Evolutionary conservation across 2,329 filamentous ascomycete species (phyloP).

Genomic region (Aspergillus awamori): DNA sequence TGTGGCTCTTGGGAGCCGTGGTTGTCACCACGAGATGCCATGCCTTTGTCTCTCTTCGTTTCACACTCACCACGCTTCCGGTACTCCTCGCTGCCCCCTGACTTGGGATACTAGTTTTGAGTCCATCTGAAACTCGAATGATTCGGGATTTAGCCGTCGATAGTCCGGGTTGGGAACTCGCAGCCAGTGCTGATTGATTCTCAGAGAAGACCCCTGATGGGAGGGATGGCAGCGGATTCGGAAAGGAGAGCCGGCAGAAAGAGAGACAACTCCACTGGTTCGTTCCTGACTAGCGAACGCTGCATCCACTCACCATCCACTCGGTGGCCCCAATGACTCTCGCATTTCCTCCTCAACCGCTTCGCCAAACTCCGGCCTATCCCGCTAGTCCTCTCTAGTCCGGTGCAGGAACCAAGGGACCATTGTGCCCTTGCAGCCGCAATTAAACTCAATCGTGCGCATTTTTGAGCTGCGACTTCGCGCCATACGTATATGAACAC

Average conservation of each 20-base stretch:
- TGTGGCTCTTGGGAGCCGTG: background rate
- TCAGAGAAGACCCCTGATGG: background rate
- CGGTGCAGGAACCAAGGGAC: slow-evolving; percentile 3
- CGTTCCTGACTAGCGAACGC: slow-evolving; percentile 2
- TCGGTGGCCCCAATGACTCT: background rate
- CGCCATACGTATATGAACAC: background rate
- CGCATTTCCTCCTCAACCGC: too few species aligned
- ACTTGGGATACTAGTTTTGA: background rate
- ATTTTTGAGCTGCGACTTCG: background rate
- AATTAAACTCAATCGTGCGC: slow-evolving; percentile 3
- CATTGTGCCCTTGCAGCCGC: slow-evolving; percentile 1
- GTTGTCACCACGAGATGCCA: background rate
- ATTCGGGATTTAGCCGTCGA: background rate
- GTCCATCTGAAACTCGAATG: background rate
- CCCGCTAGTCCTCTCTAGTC: slow-evolving; percentile 1
- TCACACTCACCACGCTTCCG: background rate
- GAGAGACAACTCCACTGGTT: background rate
- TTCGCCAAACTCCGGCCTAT: background rate
- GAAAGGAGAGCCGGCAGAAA: background rate
- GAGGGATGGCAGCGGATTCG: background rate
- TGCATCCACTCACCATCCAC: background rate
- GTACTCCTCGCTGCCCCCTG: background rate
- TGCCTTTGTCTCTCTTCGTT: too few species aligned
- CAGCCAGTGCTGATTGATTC: background rate
- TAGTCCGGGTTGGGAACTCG: background rate